Evolutionary conservation across 2,329 filamentous ascomycete species (phyloP).

Genomic region (Metarhizium brunneum): DNA sequence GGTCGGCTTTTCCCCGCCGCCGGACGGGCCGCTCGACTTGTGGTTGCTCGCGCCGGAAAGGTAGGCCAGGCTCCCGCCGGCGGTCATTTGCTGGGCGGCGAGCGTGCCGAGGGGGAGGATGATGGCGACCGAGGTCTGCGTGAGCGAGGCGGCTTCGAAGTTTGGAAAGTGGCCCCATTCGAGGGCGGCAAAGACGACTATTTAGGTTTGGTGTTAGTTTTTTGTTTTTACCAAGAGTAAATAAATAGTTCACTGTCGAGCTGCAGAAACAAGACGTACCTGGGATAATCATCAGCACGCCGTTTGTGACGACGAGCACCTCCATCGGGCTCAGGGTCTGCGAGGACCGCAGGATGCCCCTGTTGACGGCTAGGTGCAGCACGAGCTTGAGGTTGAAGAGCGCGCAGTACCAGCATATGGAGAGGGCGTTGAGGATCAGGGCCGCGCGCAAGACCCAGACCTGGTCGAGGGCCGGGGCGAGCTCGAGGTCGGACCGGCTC

Average conservation of each 20-base stretch:
- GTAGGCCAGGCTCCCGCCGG: slow-evolving; percentile 13
- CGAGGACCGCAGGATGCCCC: slow-evolving; percentile 34
- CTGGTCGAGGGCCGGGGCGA: slow-evolving; percentile 13
- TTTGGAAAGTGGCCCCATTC: slow-evolving; percentile 31
- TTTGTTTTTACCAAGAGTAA: not conserved
- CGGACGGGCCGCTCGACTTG: not conserved
- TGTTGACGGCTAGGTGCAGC: slow-evolving; percentile 36
- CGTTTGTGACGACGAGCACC: slow-evolving; percentile 45
- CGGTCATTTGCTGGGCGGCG: slow-evolving; percentile 36
- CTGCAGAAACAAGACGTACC: slow-evolving; percentile 23
- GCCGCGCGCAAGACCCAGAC: slow-evolving; percentile 30
- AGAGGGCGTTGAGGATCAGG: slow-evolving; percentile 29
- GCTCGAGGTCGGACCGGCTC: slow-evolving; percentile 19
- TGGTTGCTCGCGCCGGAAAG: not conserved
- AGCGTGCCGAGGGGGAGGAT: slow-evolving; percentile 44
- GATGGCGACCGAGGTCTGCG: slow-evolving; percentile 38
- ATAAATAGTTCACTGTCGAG: not conserved
- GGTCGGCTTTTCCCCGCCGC: slow-evolving; percentile 7
- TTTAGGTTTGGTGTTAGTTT: not conserved
- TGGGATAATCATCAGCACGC: slow-evolving; percentile 46
- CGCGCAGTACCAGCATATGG: slow-evolving; percentile 44
- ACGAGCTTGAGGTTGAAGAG: slow-evolving; percentile 44
- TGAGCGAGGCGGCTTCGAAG: slow-evolving; percentile 42
- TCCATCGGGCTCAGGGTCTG: slow-evolving; percentile 41
- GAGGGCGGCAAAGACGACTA: slow-evolving; percentile 43